Base-by-base conservation (phyloP, 2,329 filamentous ascomycete species). In the Fusarium keratoplasticum region DNA sequence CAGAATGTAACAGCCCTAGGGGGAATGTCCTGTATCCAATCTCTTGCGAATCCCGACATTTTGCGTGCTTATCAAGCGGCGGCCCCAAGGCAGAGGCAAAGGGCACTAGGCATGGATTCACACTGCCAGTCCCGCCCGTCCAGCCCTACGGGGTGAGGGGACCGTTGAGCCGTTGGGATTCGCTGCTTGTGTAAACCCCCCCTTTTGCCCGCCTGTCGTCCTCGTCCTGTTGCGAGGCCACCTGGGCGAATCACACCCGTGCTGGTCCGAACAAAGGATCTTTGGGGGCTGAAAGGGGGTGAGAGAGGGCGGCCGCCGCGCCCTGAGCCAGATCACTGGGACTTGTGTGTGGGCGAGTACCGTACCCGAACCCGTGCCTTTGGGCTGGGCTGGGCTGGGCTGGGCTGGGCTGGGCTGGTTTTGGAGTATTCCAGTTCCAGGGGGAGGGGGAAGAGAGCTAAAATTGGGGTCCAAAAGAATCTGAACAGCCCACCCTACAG, bases 251-350 rank as follows among this genome's bases (percentile, higher is more conserved):
- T 62, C 44, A 62, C 20, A 54, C 14, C 22, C 14, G 31, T 35
- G 31, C 59, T 57, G 69, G 62, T 61, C 22, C 58, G 54, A 31
- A 52, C 67, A 74, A 71, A 63, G 54, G 58, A 67, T 70, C 58
- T 61, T 68, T 72, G 69, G 70, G 65, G 70, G 38, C 58, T 33
- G 22, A 18, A 29, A n/a, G 25, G 47, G 59, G 61, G 42, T 47
- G 42, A 47, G 42, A 47, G 42, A 47, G 35, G 61, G 59, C 71
- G 64, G 67, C 71, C 71, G 71, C 71, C 63, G 71, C 67, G 71
- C 70, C 70, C 70, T 73, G 70, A 72, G 70, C 71, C 71, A 73
- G 62, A 74, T 74, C 71, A 69, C 67, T 74, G 71, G 71, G 67
- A 70, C 71, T 25, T 47, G 42, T 73, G 52, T 67, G 52, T 61